A percentile compares a stretch with the other conserved stretches of the same genome.
Conservation (phyloP, 768 basidiomycete species). For the Candolleomyces aberdarensis region DNA sequence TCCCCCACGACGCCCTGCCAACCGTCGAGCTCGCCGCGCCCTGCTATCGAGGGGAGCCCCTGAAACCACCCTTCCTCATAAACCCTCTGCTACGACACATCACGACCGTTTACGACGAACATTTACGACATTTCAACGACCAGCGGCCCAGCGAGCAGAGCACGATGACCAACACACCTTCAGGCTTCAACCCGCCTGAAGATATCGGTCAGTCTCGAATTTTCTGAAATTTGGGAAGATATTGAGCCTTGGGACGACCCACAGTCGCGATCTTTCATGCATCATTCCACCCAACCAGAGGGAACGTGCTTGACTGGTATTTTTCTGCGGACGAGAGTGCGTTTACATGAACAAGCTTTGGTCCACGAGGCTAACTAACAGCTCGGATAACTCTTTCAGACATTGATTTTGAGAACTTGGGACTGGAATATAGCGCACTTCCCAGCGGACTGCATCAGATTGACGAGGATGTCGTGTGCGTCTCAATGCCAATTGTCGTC, state of each 20-base stretch:
- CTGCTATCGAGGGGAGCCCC: no score
- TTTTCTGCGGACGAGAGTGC: slow-evolving; percentile 48
- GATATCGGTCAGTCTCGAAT: background rate
- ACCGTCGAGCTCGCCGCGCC: no score
- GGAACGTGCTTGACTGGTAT: slow-evolving; percentile 79
- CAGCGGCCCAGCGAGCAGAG: background rate
- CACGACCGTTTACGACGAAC: background rate
- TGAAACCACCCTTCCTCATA: no score
- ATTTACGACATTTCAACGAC: background rate
- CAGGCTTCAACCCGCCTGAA: background rate
- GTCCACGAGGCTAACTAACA: background rate
- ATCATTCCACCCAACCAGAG: slow-evolving; percentile 81
- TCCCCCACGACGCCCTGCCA: no score
- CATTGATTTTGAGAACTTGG: slow-evolving; percentile 58
- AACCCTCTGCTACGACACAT: no score
- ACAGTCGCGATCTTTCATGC: slow-evolving; percentile 81
- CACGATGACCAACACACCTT: background rate
- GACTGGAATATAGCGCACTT: slow-evolving; percentile 67
- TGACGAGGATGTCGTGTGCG: slow-evolving; percentile 77
- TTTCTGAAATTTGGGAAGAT: background rate
- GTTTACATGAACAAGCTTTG: background rate
- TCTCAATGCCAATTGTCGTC: slow-evolving; percentile 4
- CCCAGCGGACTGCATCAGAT: slow-evolving; percentile 82
- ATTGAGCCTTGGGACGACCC: background rate
- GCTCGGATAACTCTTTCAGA: slow-evolving; percentile 34